Evolutionary conservation across 2,329 filamentous ascomycete genomes (phyloP).

Genomic region (Neofusicoccum laricinum): DNA sequence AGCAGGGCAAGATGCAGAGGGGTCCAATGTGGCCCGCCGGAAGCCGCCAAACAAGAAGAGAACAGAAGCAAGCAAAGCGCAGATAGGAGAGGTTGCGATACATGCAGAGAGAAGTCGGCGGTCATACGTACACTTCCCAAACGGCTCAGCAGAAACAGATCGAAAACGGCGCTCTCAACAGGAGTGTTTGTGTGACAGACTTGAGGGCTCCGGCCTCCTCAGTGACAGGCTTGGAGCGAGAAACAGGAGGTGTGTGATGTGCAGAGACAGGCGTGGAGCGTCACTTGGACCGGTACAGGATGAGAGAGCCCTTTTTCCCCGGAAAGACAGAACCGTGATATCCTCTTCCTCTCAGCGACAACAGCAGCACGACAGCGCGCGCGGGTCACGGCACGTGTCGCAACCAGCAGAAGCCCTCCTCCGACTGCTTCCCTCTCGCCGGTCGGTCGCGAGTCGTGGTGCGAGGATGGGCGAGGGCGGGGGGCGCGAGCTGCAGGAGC

Average conservation of each 20-base stretch:
- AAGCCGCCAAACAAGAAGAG: not conserved
- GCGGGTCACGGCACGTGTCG: not conserved
- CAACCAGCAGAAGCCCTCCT: slow-evolving; percentile 11
- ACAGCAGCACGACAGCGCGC: not conserved
- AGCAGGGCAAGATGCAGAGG: slow-evolving; percentile 24
- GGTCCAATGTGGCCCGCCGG: not conserved
- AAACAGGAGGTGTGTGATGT: slow-evolving; percentile 14
- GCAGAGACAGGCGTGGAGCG: slow-evolving; percentile 14
- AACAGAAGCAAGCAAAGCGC: slow-evolving; percentile 22
- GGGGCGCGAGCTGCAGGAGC: not conserved
- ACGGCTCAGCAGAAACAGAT: slow-evolving; percentile 24
- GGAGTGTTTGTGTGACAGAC: slow-evolving; percentile 19
- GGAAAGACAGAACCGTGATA: slow-evolving; percentile 17
- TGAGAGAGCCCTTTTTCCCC: slow-evolving; percentile 11
- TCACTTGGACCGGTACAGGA: slow-evolving; percentile 16
- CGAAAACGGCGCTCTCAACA: slow-evolving; percentile 31
- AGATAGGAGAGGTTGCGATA: slow-evolving; percentile 14
- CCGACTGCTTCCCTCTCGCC: slow-evolving; percentile 7
- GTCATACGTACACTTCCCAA: slow-evolving; percentile 19
- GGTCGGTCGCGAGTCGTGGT: not conserved
- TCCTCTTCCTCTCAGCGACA: slow-evolving; percentile 12
- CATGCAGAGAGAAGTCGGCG: slow-evolving; percentile 16
- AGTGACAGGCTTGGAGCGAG: slow-evolving; percentile 12
- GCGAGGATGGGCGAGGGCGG: not conserved
- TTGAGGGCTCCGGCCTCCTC: slow-evolving; percentile 8